phyloP scores from a whole-genome alignment of 345 rosid genomes.

The Salix brachista region DNA sequence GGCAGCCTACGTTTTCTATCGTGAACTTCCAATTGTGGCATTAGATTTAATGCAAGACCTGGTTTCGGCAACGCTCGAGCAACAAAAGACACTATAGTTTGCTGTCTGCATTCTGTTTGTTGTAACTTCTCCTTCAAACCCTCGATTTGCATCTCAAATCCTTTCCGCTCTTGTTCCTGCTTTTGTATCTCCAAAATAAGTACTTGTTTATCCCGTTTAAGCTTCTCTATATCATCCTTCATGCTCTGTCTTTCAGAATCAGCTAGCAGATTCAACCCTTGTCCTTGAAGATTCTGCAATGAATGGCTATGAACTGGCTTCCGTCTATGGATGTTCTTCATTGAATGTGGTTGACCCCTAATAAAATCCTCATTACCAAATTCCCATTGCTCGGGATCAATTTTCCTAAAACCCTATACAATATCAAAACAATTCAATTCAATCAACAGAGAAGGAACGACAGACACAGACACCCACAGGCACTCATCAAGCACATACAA shows the following conservation, averaged over 20 bases:
- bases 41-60: constrained; percentile 51
- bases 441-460: not conserved
- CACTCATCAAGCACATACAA: not conserved
- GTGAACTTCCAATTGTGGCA: constrained; percentile 45
- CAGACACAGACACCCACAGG: not conserved
- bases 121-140: constrained; percentile 60
- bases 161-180: constrained; percentile 55
- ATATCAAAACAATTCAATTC: constrained; percentile 10
- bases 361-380: constrained; percentile 82
- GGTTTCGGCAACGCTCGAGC: constrained; percentile 59
- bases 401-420: constrained; percentile 76
- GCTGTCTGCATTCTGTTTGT: constrained; percentile 58
- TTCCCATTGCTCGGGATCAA: constrained; percentile 91
- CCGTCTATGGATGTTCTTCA: constrained; percentile 87
- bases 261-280: constrained; percentile 44
- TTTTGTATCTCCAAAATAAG: constrained; percentile 50
- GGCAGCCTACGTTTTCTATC: constrained; percentile 68
- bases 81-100: constrained; percentile 45
- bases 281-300: constrained; percentile 48
- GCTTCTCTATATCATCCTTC: constrained; percentile 59
- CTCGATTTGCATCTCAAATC: constrained; percentile 49
- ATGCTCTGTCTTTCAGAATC: constrained; percentile 64
- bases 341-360: constrained; percentile 60
- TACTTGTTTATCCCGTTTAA: constrained; percentile 48
- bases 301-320: constrained; percentile 97